Evolutionary conservation across 305 asterid species (phyloP), one percentile per base, ranked within the genome.

Genomic region (Fraxinus greggii): DNA sequence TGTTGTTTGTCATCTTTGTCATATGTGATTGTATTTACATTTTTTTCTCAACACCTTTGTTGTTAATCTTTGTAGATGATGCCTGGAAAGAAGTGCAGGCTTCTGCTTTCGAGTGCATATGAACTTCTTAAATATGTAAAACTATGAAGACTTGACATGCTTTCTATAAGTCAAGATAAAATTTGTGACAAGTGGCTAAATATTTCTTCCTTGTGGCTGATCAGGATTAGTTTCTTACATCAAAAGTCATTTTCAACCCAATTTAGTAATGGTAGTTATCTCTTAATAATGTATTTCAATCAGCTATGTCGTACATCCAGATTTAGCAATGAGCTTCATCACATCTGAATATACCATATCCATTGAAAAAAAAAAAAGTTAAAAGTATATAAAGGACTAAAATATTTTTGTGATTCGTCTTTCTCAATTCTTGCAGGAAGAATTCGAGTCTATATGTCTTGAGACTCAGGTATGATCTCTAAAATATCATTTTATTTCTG

Each of bases 391-490:
- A 15, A 76, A 76, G 70, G 13, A 76, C 56, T 54, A 73, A n/a
- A 24, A 5, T 28, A 51, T 51, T 17, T 81, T 75, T 45, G 63
- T 82, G 79, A 85, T 83, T 75, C 26, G 40, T 75, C 76, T 86
- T 40, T 78, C 67, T 77, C 35, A 73, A 78, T 48, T 84, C 69
- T 75, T 83, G 89, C 97, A 93, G 97, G 93, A 91, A 81, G 91
- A 89, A 29, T 87, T 92, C 67, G 94, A 92, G 84, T 86, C 93
- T 0, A 29, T 88, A 81, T 81, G 92, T 42, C 81, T 86, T 26
- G 92, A 88, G 86, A 84, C 91, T 42, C 90, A 91, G 95, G 97
- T 92, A 86, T 73, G 63, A 77, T 77, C 75, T 42, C 26, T 75
- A 78, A 38, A 56, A 70, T 31, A 19, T 31, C 72, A 76, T 35